Evolutionary conservation across 1,284 basidiomycete species (phyloP).

Genomic region (Coriolopsis trogii): DNA sequence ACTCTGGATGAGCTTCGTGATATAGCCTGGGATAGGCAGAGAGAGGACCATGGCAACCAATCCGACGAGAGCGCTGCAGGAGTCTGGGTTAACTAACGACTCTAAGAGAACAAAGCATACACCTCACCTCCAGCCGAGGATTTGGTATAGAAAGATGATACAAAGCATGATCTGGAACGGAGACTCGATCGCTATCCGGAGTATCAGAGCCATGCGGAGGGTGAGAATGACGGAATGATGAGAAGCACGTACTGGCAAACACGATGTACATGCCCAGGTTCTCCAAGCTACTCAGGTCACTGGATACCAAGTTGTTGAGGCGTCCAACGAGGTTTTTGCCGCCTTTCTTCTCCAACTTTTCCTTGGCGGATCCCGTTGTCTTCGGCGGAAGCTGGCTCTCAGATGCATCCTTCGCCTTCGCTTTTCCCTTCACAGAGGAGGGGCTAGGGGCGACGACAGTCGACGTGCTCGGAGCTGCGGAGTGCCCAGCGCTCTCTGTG

Average conservation of each 20-base stretch:
- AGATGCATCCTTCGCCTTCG: conserved; percentile 10
- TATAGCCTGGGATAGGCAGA: conserved; percentile 52
- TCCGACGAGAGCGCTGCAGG: conserved; percentile 48
- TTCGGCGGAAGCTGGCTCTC: conserved; percentile 4
- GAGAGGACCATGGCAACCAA: conserved; percentile 52
- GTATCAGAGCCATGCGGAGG: neutral
- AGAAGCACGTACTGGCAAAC: conserved; percentile 3
- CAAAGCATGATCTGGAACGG: conserved; percentile 38
- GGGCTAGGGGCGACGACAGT: neutral
- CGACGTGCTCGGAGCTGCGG: conserved; percentile 5
- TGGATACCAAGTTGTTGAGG: conserved; percentile 41
- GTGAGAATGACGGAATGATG: neutral
- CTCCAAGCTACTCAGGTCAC: conserved; percentile 14
- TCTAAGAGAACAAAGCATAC: neutral
- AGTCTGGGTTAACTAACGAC: neutral
- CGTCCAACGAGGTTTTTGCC: conserved; percentile 47
- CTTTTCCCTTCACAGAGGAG: neutral
- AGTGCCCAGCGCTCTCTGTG: conserved; percentile 8
- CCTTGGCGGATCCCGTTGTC: conserved; percentile 9
- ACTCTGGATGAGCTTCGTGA: conserved; percentile 34
- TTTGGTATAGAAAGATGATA: conserved; percentile 45
- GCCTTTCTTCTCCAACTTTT: conserved; percentile 26
- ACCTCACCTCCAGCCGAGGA: conserved; percentile 50
- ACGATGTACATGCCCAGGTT: neutral
- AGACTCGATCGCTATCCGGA: conserved; percentile 8